A percentile compares a stretch with the other conserved stretches of the same genome.
Conservation (phyloP, 1,139 yeast species). For the Yamadazyma sp. region DNA sequence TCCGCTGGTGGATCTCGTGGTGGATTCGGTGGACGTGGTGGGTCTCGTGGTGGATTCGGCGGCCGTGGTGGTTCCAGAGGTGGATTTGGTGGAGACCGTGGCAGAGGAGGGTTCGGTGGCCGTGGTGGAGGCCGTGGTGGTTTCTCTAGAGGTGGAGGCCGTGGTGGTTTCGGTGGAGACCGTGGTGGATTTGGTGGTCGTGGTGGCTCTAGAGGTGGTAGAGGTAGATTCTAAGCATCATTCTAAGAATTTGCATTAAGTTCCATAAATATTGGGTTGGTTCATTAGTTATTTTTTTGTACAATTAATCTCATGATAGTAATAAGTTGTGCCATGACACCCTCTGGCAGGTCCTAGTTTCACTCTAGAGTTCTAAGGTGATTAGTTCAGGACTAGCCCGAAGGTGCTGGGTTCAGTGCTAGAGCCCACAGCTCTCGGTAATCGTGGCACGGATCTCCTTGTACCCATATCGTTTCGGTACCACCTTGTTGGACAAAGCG, state of each 20-base stretch:
- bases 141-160: constrained; percentile 23
- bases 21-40: constrained; percentile 28
- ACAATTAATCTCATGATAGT: constrained; percentile 4
- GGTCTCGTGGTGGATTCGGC: constrained; percentile 50
- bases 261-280: constrained; percentile 2
- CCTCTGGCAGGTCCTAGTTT: no score
- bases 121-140: constrained; percentile 26
- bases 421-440: constrained; percentile 32
- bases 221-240: constrained; percentile 28
- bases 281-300: constrained; percentile 2
- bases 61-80: constrained; percentile 46
- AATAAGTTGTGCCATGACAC: no score
- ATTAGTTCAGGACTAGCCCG: no score
- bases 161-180: constrained; percentile 32
- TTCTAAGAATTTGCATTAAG: constrained; percentile 1
- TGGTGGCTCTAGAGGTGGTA: constrained; percentile 40
- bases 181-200: constrained; percentile 36
- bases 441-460: constrained; percentile 37
- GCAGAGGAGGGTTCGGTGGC: constrained; percentile 36
- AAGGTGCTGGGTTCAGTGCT: not conserved
- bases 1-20: constrained; percentile 37
- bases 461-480: constrained; percentile 30
- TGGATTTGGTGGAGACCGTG: constrained; percentile 41
- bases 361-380: no score
- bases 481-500: constrained; percentile 22